Conservation (phyloP, 805 yeast genomes). For the Yarrowia keelungensis region DNA sequence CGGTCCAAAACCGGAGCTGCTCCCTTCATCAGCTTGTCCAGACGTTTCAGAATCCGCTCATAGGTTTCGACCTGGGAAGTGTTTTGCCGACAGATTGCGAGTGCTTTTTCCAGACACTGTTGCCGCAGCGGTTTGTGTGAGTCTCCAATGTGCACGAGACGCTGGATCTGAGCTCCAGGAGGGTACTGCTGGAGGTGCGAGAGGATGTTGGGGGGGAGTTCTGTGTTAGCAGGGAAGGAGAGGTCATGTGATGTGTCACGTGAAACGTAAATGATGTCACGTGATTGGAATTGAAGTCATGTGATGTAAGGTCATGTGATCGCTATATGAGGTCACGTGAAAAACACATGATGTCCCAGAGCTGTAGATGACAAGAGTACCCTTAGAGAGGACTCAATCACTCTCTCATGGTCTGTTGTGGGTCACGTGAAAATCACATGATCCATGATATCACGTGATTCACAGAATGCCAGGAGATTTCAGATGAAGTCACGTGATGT, state of each 20-base stretch:
- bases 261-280: no score
- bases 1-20: slow-evolving; percentile 2
- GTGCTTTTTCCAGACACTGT: slow-evolving; percentile 13
- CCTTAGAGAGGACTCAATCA: no score
- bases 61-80: slow-evolving; percentile 11
- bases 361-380: no score
- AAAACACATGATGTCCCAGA: no score
- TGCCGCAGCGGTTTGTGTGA: slow-evolving; percentile 25
- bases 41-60: slow-evolving; percentile 15
- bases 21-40: slow-evolving; percentile 19
- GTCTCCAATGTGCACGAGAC: slow-evolving; percentile 17
- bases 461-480: no score
- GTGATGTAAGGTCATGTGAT: no score
- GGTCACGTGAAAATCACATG: no score
- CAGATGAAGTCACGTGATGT: no score
- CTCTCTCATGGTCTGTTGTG: no score
- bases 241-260: not conserved
- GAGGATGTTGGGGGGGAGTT: not conserved
- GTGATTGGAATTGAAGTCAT: no score
- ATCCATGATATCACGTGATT: no score
- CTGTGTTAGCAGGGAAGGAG: slow-evolving; percentile 4
- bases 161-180: slow-evolving; percentile 19
- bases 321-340: not conserved
- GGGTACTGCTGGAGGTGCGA: slow-evolving; percentile 8
- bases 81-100: slow-evolving; percentile 19